Evolutionary conservation across 257 asterid species (phyloP).

Genomic region (Nicotiana undulata): DNA sequence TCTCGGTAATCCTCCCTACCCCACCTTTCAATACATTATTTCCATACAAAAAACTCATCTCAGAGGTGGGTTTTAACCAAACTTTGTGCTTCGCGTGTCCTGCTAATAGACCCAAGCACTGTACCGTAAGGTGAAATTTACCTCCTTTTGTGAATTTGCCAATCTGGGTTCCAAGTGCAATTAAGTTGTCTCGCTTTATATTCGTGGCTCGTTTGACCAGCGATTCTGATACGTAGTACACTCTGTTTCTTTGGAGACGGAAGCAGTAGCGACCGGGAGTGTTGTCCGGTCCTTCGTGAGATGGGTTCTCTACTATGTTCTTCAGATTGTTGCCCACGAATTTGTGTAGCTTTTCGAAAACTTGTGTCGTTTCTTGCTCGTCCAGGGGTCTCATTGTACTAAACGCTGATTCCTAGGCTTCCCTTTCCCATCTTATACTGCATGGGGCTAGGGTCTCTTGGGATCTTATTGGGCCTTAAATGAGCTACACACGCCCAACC

Average conservation of each 20-base stretch:
- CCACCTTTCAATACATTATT: conserved; percentile 89
- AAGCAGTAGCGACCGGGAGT: conserved; percentile 74
- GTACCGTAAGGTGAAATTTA: conserved; percentile 62
- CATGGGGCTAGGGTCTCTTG: neutral
- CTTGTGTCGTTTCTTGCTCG: conserved; percentile 77
- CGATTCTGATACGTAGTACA: conserved; percentile 79
- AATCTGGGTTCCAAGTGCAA: conserved; percentile 70
- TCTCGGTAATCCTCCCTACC: conserved; percentile 87
- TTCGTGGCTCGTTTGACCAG: conserved; percentile 81
- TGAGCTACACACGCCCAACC: neutral
- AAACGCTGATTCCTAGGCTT: neutral
- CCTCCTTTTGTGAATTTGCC: conserved; percentile 75
- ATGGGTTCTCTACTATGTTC: conserved; percentile 65
- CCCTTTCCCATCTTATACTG: neutral
- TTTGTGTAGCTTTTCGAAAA: conserved; percentile 79
- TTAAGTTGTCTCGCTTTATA: conserved; percentile 67
- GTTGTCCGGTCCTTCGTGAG: conserved; percentile 76
- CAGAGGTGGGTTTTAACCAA: conserved; percentile 85
- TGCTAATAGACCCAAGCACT: conserved; percentile 52
- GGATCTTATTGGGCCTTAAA: neutral
- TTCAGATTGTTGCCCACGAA: conserved; percentile 77
- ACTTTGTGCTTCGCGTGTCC: conserved; percentile 83
- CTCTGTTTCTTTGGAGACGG: conserved; percentile 76
- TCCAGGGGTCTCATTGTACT: conserved; percentile 56
- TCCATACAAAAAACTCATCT: conserved; percentile 81